phyloP scores from a whole-genome alignment of 495 filamentous ascomycete genomes.

The Clohesyomyces aquaticus region DNA sequence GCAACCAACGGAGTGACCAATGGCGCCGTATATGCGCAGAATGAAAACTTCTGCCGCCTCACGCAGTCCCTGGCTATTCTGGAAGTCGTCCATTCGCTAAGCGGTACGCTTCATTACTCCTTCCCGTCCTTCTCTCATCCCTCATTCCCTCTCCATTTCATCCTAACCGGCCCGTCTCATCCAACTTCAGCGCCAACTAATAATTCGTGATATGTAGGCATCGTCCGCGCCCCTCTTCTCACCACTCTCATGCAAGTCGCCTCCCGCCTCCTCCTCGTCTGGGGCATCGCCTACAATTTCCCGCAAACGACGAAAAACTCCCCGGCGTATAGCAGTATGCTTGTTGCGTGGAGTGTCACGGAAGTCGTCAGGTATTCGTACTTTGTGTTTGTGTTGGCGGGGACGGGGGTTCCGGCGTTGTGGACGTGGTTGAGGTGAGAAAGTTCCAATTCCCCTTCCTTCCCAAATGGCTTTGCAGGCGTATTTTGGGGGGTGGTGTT shows the following conservation, averaged over 20 bases:
- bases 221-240: slow-evolving; percentile 80
- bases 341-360: slow-evolving; percentile 81
- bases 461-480: background rate
- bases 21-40: slow-evolving; percentile 57
- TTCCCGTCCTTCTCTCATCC: slow-evolving; percentile 13
- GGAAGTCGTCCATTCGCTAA: slow-evolving; percentile 77
- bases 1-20: slow-evolving; percentile 30
- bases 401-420: slow-evolving; percentile 59
- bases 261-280: slow-evolving; percentile 79
- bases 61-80: slow-evolving; percentile 82
- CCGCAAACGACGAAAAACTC: slow-evolving; percentile 54
- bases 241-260: slow-evolving; percentile 91
- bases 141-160: no score
- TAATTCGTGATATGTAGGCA: slow-evolving; percentile 52
- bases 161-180: no score
- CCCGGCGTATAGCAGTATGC: slow-evolving; percentile 67
- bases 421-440: slow-evolving; percentile 78
- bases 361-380: slow-evolving; percentile 89
- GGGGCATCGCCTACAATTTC: slow-evolving; percentile 73
- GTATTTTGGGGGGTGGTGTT: no score
- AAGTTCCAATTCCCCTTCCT: slow-evolving; percentile 12
- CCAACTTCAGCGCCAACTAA: no score
- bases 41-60: slow-evolving; percentile 69
- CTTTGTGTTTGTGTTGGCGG: slow-evolving; percentile 73
- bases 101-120: slow-evolving; percentile 54